A percentile compares a stretch with the other conserved stretches of the same genome.
Conservation (phyloP, 805 yeast species). For the Torulaspora microellipsoides region DNA sequence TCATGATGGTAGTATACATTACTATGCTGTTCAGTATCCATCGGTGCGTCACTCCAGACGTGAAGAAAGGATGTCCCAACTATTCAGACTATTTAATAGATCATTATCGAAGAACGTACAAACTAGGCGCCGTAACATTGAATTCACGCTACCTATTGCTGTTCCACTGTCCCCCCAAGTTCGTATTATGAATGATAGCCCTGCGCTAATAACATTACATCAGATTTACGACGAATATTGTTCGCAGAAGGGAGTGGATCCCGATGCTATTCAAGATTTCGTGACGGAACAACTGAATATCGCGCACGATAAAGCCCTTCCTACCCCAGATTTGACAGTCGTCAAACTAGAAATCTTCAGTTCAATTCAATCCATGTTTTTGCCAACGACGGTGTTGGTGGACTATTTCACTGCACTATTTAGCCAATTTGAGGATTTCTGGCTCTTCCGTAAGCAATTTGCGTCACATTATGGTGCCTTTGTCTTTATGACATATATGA, state of each 20-base stretch:
- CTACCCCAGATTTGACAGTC: slow-evolving; percentile 86
- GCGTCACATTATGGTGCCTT: slow-evolving; percentile 92
- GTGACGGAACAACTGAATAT: slow-evolving; percentile 82
- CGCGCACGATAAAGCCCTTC: slow-evolving; percentile 88
- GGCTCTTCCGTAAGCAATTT: slow-evolving; percentile 95
- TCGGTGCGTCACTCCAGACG: slow-evolving; percentile 97
- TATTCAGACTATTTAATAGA: slow-evolving; percentile 84
- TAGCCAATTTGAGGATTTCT: slow-evolving; percentile 84
- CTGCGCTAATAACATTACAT: slow-evolving; percentile 70
- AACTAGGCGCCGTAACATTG: slow-evolving; percentile 78
- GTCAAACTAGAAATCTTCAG: slow-evolving; percentile 87
- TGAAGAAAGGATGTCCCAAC: slow-evolving; percentile 89
- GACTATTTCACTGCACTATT: slow-evolving; percentile 70
- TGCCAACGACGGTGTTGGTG: slow-evolving; percentile 78
- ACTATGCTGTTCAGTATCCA: slow-evolving; percentile 95
- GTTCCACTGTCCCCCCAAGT: slow-evolving; percentile 94
- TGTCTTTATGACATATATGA: slow-evolving; percentile 87
- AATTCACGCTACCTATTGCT: slow-evolving; percentile 83
- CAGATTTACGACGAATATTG: slow-evolving; percentile 86
- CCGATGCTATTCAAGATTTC: slow-evolving; percentile 88
- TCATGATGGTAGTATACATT: slow-evolving; percentile 85
- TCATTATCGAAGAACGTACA: slow-evolving; percentile 77
- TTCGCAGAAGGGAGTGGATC: slow-evolving; percentile 59
- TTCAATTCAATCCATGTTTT: slow-evolving; percentile 81
- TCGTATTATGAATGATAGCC: slow-evolving; percentile 78